phyloP scores from a whole-genome alignment of 2,329 filamentous ascomycete genomes.

The Phialophora tarda region DNA sequence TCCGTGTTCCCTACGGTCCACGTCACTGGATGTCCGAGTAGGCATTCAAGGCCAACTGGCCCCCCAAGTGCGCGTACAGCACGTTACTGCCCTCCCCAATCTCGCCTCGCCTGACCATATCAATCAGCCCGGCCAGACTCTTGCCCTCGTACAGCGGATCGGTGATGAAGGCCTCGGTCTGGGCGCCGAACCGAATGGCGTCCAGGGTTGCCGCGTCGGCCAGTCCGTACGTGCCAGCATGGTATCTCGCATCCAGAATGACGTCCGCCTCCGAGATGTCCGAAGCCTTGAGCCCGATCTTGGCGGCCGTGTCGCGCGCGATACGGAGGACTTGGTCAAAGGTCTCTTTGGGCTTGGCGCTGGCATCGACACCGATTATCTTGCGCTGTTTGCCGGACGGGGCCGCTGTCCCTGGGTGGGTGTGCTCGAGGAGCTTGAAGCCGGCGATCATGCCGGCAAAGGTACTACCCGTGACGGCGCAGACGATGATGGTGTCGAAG shows the following conservation, averaged over 20 bases:
- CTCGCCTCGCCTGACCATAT: slow-evolving; percentile 67
- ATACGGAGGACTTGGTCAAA: slow-evolving; percentile 70
- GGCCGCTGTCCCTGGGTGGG: slow-evolving; percentile 41
- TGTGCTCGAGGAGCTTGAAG: slow-evolving; percentile 67
- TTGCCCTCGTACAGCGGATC: slow-evolving; percentile 80
- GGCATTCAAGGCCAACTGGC: slow-evolving; percentile 71
- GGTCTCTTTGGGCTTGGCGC: slow-evolving; percentile 64
- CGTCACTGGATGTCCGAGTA: slow-evolving; percentile 58
- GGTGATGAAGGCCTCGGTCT: slow-evolving; percentile 73
- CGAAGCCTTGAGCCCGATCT: slow-evolving; percentile 65
- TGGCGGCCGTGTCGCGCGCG: slow-evolving; percentile 65
- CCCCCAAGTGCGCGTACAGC: slow-evolving; percentile 73
- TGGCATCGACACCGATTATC: slow-evolving; percentile 71
- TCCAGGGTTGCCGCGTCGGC: slow-evolving; percentile 69
- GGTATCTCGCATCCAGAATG: slow-evolving; percentile 68
- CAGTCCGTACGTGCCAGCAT: slow-evolving; percentile 71
- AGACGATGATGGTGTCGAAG: slow-evolving; percentile 72
- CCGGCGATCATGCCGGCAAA: slow-evolving; percentile 75
- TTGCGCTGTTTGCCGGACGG: slow-evolving; percentile 50
- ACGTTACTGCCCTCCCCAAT: slow-evolving; percentile 67
- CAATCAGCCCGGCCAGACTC: slow-evolving; percentile 73
- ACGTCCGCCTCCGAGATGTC: slow-evolving; percentile 69
- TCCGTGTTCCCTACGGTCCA: background rate
- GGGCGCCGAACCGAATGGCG: slow-evolving; percentile 71
- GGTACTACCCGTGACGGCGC: slow-evolving; percentile 73